Conservation (phyloP, 2,329 filamentous ascomycete species). For the Aspergillus udagawae region DNA sequence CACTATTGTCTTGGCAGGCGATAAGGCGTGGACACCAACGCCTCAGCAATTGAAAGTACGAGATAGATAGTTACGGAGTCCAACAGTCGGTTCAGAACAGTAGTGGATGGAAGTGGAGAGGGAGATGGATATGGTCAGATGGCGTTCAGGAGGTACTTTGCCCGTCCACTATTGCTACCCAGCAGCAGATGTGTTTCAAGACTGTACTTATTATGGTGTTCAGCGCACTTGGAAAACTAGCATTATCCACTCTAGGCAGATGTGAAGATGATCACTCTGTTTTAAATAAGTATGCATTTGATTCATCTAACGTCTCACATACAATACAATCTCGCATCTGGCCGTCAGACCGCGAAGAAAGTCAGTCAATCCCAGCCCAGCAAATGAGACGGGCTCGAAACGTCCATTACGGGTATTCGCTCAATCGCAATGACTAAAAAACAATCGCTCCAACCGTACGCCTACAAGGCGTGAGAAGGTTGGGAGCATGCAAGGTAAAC, state of each 20-base stretch:
- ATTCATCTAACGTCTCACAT: constrained; percentile 6
- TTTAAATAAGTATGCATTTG: neutral
- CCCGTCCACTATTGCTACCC: neutral
- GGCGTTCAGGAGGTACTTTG: neutral
- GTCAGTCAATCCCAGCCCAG: neutral
- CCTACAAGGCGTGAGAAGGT: neutral
- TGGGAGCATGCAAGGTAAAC: neutral
- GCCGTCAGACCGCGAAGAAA: neutral
- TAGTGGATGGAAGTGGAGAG: too few relatives aligned
- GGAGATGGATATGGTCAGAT: too few relatives aligned
- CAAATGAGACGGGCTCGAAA: neutral
- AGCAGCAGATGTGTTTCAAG: neutral
- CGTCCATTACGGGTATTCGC: constrained; percentile 27
- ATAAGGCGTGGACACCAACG: neutral
- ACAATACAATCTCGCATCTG: constrained; percentile 6
- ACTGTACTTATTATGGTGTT: neutral
- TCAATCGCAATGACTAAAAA: constrained; percentile 20
- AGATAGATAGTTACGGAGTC: neutral
- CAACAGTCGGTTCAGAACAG: neutral
- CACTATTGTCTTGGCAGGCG: neutral
- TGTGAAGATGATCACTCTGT: neutral
- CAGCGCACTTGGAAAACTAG: neutral
- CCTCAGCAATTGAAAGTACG: neutral
- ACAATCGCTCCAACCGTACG: constrained; percentile 6
- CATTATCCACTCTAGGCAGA: neutral